Evolutionary conservation across 106 monocot species (phyloP), one percentile per base, ranked within the genome.

Genomic region (Allium fistulosum): DNA sequence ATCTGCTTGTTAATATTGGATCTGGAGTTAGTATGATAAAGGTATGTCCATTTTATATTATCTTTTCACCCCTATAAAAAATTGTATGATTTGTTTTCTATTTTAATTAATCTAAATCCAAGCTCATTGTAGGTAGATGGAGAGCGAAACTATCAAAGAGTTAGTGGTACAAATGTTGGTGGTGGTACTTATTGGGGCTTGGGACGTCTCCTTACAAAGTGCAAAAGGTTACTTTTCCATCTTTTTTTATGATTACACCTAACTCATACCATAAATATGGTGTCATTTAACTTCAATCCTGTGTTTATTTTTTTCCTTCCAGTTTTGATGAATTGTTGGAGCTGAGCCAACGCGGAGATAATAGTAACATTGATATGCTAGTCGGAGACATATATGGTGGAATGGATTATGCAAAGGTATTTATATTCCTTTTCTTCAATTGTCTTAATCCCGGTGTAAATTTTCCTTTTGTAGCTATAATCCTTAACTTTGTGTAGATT

Each of bases 361-460:
- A 76, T 66, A 84, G 87, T 77, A 87, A 86, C 57, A 66, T 99
- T 58, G 97, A 99, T 73, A 99, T 99, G 97, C 92, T 99, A 80
- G 97, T 99, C 69, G 97, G 97, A 74, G 97, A 99, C 81, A 99
- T 99, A 74, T 99, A 99, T 81, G 97, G 97, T 81, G 97, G 97
- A 45, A 26, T 87, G 80, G 97, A 99, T 67, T 99, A 99, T 72
- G 76, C 88, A 49, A 99, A 99, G 97, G 97, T 99, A 75, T 26
- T 72, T 48, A 14, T 74, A 11, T 26, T 62, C 37, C 45, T 45
- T 62, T 22, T 22, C 22, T 22, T 22, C 22, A 22, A 22, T 22
- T 22, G 22, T 22, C 22, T 22, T 22, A 22, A 1, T 22, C 22
- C 22, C 22, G 22, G 22, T 22, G 22, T 22, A 22, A 22, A 22